Percentiles rank a stretch among this genome's conserved stretches.
Conservation (phyloP, 371 early-diverging fungal species). For the Sporodiniella umbellata region DNA sequence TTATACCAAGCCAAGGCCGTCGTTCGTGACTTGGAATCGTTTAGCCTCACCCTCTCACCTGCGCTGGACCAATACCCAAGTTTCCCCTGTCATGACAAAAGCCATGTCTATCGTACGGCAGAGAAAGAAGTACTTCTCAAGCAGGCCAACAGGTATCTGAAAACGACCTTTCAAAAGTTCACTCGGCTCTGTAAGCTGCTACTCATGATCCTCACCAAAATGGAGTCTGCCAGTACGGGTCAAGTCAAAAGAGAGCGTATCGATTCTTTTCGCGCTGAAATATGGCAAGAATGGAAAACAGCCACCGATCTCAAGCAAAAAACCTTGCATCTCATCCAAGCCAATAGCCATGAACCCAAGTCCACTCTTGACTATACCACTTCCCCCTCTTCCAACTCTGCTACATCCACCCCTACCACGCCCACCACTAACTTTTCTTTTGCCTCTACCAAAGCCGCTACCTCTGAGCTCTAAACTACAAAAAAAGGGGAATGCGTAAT, state of each 20-base stretch:
- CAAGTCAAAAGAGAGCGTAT: slow-evolving; percentile 31
- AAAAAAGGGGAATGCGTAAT: too few species aligned
- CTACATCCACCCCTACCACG: slow-evolving; percentile 9
- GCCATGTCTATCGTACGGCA: too few species aligned
- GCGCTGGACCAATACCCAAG: slow-evolving; percentile 17
- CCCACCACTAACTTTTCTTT: slow-evolving; percentile 5
- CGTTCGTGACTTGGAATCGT: slow-evolving; percentile 33
- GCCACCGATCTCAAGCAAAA: slow-evolving; percentile 29
- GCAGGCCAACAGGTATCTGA: slow-evolving; percentile 35
- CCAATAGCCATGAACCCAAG: slow-evolving; percentile 3
- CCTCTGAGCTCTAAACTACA: neutral
- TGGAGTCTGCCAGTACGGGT: slow-evolving; percentile 18
- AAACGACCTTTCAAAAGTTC: slow-evolving; percentile 37
- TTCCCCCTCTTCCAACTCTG: too few species aligned
- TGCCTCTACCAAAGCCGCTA: slow-evolving; percentile 8
- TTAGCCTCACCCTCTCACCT: slow-evolving; percentile 34
- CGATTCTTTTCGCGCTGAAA: slow-evolving; percentile 36
- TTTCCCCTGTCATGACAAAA: too few species aligned
- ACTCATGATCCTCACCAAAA: slow-evolving; percentile 29
- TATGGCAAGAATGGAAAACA: slow-evolving; percentile 31
- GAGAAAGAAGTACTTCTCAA: slow-evolving; percentile 19
- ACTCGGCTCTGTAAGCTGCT: slow-evolving; percentile 35
- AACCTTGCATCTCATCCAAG: slow-evolving; percentile 23
- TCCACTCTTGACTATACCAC: too few species aligned
- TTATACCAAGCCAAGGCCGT: slow-evolving; percentile 44